These are phyloP conservation scores for Bryoglossum gracile DNA, from an alignment of 495 filamentous ascomycete species.

Conservation along the genomic window DNA sequence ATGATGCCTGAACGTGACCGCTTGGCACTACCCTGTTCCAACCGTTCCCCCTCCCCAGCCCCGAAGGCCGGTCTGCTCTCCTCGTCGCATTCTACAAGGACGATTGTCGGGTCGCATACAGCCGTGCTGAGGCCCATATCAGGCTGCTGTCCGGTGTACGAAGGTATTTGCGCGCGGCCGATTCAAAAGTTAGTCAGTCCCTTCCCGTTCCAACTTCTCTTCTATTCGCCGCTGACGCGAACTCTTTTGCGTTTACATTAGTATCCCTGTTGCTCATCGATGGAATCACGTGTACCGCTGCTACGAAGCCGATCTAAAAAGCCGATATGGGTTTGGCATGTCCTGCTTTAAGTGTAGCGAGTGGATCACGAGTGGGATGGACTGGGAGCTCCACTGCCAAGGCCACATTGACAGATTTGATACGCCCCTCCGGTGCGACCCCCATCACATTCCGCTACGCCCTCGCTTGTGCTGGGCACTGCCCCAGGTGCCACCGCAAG, in stretches of 20 bases:
- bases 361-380: slow-evolving; percentile 4
- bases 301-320: neutral
- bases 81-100: neutral
- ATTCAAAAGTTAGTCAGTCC: slow-evolving; percentile 1
- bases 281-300: neutral
- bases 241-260: neutral
- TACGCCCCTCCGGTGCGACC: neutral
- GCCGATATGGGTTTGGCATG: slow-evolving; percentile 1
- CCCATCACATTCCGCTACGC: slow-evolving; percentile 3
- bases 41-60: neutral
- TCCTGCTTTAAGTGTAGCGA: slow-evolving; percentile 7
- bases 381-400: slow-evolving; percentile 7
- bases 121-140: slow-evolving; percentile 2
- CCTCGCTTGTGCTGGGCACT: slow-evolving; percentile 2
- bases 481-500: slow-evolving; percentile 1
- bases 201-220: neutral
- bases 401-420: slow-evolving; percentile 4
- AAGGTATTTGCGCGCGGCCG: slow-evolving; percentile 5
- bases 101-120: neutral
- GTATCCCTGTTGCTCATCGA: neutral
- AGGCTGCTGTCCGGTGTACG: slow-evolving; percentile 8
- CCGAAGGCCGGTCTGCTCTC: neutral
- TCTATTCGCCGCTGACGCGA: neutral
- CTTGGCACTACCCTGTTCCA: neutral
- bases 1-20: neutral